These are phyloP conservation scores for Wickerhamomyces sp. DNA, from an alignment of 1,139 yeast genomes.

Conservation along the genomic window DNA sequence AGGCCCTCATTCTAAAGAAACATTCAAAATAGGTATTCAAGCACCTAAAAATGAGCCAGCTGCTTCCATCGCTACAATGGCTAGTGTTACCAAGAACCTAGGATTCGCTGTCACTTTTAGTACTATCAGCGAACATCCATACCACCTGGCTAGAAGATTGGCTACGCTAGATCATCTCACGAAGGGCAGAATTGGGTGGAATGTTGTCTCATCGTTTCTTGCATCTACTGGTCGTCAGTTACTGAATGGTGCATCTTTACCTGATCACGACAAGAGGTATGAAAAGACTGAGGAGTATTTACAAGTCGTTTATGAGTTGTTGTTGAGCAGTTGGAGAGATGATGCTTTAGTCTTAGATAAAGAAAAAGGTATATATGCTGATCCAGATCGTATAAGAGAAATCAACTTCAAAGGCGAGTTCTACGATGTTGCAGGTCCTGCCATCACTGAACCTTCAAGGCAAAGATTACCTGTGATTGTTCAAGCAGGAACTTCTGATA, in stretches of 20 bases:
- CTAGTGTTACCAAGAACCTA: slow-evolving; percentile 33
- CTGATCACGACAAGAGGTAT: slow-evolving; percentile 37
- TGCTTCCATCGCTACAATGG: slow-evolving; percentile 33
- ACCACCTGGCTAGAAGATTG: slow-evolving; percentile 35
- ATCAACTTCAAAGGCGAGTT: slow-evolving; percentile 34
- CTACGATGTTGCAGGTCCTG: slow-evolving; percentile 38
- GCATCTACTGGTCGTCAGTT: slow-evolving; percentile 32
- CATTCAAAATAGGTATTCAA: slow-evolving; percentile 35
- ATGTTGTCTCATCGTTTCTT: slow-evolving; percentile 34
- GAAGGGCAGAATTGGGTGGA: slow-evolving; percentile 40
- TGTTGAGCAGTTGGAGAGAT: slow-evolving; percentile 39
- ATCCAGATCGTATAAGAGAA: slow-evolving; percentile 33
- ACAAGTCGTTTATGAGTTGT: slow-evolving; percentile 34
- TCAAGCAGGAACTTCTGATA: slow-evolving; percentile 41
- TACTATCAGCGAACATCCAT: slow-evolving; percentile 38
- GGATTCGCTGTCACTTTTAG: slow-evolving; percentile 36
- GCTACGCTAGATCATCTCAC: slow-evolving; percentile 38
- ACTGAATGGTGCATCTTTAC: slow-evolving; percentile 29
- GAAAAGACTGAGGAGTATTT: slow-evolving; percentile 35
- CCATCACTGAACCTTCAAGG: slow-evolving; percentile 34
- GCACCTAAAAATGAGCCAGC: slow-evolving; percentile 35
- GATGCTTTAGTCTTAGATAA: slow-evolving; percentile 34
- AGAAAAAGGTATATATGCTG: slow-evolving; percentile 31
- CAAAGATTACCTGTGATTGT: slow-evolving; percentile 39
- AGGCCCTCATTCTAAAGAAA: slow-evolving; percentile 27